These are phyloP conservation scores for Paecilomyces dactylethromorphus DNA, from an alignment of 2,329 filamentous ascomycete genomes.

Conservation along the genomic window DNA sequence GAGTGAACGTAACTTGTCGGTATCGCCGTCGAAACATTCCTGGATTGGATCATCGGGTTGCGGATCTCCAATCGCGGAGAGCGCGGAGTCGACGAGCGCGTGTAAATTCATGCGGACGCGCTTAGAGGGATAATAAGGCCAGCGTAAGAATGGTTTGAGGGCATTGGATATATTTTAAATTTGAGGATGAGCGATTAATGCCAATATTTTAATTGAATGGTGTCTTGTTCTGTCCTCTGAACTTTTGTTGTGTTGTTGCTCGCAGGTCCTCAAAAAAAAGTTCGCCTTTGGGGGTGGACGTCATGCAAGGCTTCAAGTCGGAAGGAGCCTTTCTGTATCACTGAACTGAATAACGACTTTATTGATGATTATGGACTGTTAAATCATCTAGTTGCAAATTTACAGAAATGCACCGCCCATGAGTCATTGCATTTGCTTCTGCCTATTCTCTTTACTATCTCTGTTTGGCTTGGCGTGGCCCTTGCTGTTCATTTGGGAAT, in stretches of 20 bases:
- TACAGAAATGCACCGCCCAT: too few relatives aligned
- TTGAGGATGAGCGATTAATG: neutral
- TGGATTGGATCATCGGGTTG: slow-evolving; percentile 27
- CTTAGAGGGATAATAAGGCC: neutral
- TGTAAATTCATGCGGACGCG: slow-evolving; percentile 15
- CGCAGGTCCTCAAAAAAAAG: neutral
- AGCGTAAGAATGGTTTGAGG: neutral
- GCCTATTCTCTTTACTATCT: neutral
- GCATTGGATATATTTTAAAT: neutral
- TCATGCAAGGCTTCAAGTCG: neutral
- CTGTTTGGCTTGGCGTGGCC: neutral
- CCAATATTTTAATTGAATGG: neutral
- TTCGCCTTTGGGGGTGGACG: neutral
- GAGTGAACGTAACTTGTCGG: slow-evolving; percentile 11
- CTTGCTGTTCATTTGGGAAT: neutral
- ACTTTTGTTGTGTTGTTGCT: neutral
- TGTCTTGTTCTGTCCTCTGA: neutral
- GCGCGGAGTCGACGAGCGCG: slow-evolving; percentile 13
- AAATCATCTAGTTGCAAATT: neutral
- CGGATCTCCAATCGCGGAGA: slow-evolving; percentile 22
- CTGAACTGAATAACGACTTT: neutral
- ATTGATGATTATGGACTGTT: neutral
- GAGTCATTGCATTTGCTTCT: neutral
- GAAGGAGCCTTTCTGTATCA: neutral
- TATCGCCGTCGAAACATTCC: slow-evolving; percentile 24